phyloP scores from a whole-genome alignment of 257 asterid species.

The Thymus quinquecostatus region DNA sequence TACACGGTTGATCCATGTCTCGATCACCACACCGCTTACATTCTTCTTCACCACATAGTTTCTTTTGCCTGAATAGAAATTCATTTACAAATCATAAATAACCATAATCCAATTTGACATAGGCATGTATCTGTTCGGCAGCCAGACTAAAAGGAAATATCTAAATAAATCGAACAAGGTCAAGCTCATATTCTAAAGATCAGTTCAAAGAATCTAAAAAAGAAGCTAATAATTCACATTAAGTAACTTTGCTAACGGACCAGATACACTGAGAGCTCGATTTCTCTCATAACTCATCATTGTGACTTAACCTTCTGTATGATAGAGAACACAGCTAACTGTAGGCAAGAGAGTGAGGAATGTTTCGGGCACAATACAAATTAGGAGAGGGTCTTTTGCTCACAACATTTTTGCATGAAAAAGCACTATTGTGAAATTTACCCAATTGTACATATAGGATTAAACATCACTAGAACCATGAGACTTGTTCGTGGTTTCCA shows the following conservation, averaged over 20 bases:
- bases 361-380: background rate
- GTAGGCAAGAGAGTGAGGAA: background rate
- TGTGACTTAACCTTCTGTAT: background rate
- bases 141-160: background rate
- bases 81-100: background rate
- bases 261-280: background rate
- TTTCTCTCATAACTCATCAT: background rate
- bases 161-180: too few species aligned
- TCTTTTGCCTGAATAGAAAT: constrained; percentile 65
- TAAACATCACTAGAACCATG: background rate
- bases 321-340: background rate
- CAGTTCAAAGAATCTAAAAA: background rate
- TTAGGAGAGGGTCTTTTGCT: background rate
- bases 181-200: too few species aligned
- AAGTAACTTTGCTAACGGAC: background rate
- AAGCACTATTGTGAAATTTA: too few species aligned
- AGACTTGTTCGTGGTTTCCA: background rate
- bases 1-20: constrained; percentile 69
- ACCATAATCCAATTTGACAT: constrained; percentile 9
- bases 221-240: background rate
- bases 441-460: too few species aligned
- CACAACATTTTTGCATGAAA: background rate
- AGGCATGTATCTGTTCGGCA: background rate
- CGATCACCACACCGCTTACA: constrained; percentile 75
- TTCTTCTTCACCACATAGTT: constrained; percentile 88